Conservation (phyloP, 2,329 filamentous ascomycete genomes). For the Monosporascus cannonballus region DNA sequence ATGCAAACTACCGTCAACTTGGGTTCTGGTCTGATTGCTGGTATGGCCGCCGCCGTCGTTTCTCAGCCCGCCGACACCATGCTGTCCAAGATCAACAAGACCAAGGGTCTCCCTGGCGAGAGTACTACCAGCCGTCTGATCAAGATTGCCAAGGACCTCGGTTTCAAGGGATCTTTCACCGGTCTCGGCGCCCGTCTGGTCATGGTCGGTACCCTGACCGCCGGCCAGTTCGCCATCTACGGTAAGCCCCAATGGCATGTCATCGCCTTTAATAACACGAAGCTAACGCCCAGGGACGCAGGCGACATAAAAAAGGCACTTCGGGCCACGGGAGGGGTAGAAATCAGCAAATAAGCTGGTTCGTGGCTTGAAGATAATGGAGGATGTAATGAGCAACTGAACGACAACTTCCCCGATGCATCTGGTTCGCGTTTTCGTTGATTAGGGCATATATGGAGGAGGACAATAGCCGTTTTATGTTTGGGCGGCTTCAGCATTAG, state of each 20-base stretch:
- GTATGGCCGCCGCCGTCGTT: constrained; percentile 69
- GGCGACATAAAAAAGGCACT: constrained; percentile 33
- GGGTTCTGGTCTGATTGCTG: constrained; percentile 66
- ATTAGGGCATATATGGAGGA: too few species aligned
- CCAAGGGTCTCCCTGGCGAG: constrained; percentile 66
- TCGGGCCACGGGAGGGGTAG: constrained; percentile 51
- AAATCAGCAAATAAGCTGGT: constrained; percentile 30
- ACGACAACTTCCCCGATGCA: too few species aligned
- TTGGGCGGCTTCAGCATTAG: too few species aligned
- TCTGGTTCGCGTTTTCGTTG: too few species aligned
- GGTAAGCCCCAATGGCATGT: constrained; percentile 38
- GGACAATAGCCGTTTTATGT: too few species aligned
- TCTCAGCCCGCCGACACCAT: constrained; percentile 76
- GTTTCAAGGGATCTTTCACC: constrained; percentile 56
- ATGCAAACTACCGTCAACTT: constrained; percentile 67
- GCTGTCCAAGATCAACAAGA: constrained; percentile 81
- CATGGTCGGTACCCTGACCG: constrained; percentile 65
- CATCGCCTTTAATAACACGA: too few species aligned
- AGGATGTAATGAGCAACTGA: background rate
- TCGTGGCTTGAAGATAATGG: background rate
- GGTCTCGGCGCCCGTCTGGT: constrained; percentile 71
- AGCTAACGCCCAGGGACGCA: background rate
- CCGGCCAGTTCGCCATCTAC: constrained; percentile 71
- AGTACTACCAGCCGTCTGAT: constrained; percentile 63
- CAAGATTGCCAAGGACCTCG: constrained; percentile 71